Evolutionary conservation across 306 rosid species (phyloP), one percentile per base, ranked within the genome.

Genomic region (Castanopsis chinensis): DNA sequence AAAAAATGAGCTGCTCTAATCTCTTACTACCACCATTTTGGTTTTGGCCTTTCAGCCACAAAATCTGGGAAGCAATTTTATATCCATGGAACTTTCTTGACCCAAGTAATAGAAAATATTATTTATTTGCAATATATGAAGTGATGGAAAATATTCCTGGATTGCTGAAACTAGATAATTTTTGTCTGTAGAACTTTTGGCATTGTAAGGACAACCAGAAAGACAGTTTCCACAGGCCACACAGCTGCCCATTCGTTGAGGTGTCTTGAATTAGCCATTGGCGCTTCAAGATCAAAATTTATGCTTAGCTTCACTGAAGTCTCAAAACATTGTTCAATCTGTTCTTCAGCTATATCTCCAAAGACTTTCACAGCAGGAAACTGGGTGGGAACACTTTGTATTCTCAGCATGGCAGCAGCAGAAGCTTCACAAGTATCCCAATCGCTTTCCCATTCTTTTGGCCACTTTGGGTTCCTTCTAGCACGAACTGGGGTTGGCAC

Each of bases 371-470:
- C 41, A 8, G 70, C 53, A 20, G 87, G 72, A 64, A 83, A 83
- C 78, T 75, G 71, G 67, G 76, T 76, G 2, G 81, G 81, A 63
- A 71, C 20, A 5, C 81, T 76, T 43, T 79, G 87, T 70, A 63
- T 57, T 74, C 61, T 79, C 81, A 79, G 73, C 87, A 83, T 79
- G 75, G 77, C 75, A 54, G 78, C 51, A 3, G 81, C 87, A 55
- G 87, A 80, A 75, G 87, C 78, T 63, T 83, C 83, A 79, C 87
- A 79, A 20, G n/a, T 74, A 37, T 51, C 72, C 87, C 87, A 83
- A 83, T 79, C 79, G 52, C 78, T 79, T 75, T 79, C 86, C 86
- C 87, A 83, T 30, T 79, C 87, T 32, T 79, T 79, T 79, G 87
- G 87, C 84, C 87, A 83, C 52, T 71, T 83, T 6, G 84, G 81